Evolutionary conservation across 2,329 filamentous ascomycete genomes (phyloP), one percentile per base, ranked within the genome.

Genomic region (Epichloe festucae): DNA sequence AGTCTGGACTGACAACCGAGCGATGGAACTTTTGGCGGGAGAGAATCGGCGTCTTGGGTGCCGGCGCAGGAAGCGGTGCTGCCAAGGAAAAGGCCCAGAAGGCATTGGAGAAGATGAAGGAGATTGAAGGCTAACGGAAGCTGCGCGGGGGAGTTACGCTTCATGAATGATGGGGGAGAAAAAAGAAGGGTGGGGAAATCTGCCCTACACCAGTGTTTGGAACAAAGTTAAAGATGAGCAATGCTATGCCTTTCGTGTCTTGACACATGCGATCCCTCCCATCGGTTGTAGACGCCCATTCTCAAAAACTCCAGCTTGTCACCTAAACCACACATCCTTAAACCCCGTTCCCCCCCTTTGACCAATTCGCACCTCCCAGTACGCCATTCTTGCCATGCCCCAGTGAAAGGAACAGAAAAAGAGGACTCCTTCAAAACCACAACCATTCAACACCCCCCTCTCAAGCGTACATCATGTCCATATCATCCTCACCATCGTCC

Each of bases 401-500:
- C 27, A 31, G 27, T 31, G 10, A 4, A 10, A 31, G 15, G 36
- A 39, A 39, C 12, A 39, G 4, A n/a, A 39, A 5, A 39, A 39
- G 14, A 39, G 5, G 36, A 39, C 36, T 39, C 36, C 15, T 15
- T 5, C 4, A n/a, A 38, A 46, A 38, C 3, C 2, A 6, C 11
- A 45, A 39, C 17, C 5, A 5, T 23, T n/a, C 31, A 36, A 21
- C 7, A 15, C 6, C 7, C 50, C 12, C 1, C 49, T 10, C 35
- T 60, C 53, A 70, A 35, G 66, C 67, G 52, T 70, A 70, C 62
- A 70, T 68, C 67, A 69, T 69, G 40, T 81, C 77, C 35, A 76
- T 73, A 43, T 78, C 74, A 21, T 79, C 75, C 17, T 78, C 75
- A 0, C 70, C 70, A 2, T 75, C 73, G 1, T 76, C 73, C 31